phyloP scores from a whole-genome alignment of 1,284 basidiomycete species.

The Apiotrichum siamense region DNA sequence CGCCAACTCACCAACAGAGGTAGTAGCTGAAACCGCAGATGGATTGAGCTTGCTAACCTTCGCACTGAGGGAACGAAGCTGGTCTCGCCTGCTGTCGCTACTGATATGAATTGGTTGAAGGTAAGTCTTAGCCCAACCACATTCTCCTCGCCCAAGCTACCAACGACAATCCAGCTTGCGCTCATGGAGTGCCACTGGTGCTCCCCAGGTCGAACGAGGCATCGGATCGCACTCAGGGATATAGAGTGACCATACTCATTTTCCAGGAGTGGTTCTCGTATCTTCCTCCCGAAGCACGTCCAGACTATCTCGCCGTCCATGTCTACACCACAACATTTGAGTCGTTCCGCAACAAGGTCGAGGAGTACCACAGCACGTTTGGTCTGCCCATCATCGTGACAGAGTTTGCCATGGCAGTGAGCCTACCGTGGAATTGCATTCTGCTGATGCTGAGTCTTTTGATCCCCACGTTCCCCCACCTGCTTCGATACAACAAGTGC shows the following conservation, averaged over 20 bases:
- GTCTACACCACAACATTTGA: slow-evolving; percentile 45
- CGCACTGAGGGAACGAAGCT: slow-evolving; percentile 25
- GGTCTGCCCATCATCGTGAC: slow-evolving; percentile 38
- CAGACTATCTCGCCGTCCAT: slow-evolving; percentile 36
- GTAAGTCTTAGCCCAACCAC: slow-evolving; percentile 23
- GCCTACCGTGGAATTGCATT: not conserved
- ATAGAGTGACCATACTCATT: too few species aligned
- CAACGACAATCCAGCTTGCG: too few species aligned
- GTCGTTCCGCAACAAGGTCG: slow-evolving; percentile 23
- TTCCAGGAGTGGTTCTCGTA: slow-evolving; percentile 19
- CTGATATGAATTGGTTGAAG: slow-evolving; percentile 32
- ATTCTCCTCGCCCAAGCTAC: too few species aligned
- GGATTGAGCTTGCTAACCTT: slow-evolving; percentile 28
- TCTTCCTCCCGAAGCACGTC: slow-evolving; percentile 23
- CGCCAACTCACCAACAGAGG: too few species aligned
- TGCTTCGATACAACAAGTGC: slow-evolving; percentile 33
- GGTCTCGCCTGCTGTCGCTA: slow-evolving; percentile 36
- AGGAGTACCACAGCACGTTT: slow-evolving; percentile 22
- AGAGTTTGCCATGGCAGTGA: slow-evolving; percentile 41
- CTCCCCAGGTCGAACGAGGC: too few species aligned
- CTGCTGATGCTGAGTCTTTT: slow-evolving; percentile 14
- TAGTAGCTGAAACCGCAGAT: slow-evolving; percentile 16
- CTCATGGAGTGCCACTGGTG: too few species aligned
- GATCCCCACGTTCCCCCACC: slow-evolving; percentile 34
- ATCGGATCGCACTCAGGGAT: too few species aligned